Conservation (phyloP, 1,284 basidiomycete species). For the Leccinum proliferum region DNA sequence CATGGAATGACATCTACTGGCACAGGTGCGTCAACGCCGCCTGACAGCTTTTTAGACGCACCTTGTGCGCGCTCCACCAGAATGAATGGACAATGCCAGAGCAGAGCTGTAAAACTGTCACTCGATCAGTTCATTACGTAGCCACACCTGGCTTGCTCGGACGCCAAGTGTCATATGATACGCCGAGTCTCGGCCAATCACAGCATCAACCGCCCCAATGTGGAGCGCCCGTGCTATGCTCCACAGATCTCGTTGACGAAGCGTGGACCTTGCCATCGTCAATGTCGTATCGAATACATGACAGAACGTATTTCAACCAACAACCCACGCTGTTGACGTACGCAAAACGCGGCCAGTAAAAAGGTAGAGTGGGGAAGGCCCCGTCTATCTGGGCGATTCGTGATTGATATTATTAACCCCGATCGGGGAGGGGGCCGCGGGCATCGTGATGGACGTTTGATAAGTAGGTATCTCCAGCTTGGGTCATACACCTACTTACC, state of each 20-base stretch:
- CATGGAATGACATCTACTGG: constrained; percentile 7
- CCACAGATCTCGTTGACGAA: constrained; percentile 1
- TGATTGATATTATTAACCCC: constrained; percentile 9
- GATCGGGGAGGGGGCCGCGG: constrained; percentile 1
- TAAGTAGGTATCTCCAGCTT: background rate
- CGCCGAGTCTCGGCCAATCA: background rate
- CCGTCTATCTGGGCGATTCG: constrained; percentile 8
- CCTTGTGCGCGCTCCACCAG: background rate
- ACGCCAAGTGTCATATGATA: background rate
- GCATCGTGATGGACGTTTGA: constrained; percentile 1
- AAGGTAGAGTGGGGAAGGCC: constrained; percentile 3
- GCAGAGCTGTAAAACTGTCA: background rate
- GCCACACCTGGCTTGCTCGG: constrained; percentile 2
- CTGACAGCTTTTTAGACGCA: constrained; percentile 1
- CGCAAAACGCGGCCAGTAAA: constrained; percentile 2
- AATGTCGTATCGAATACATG: background rate
- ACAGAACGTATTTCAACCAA: background rate
- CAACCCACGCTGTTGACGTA: constrained; percentile 7
- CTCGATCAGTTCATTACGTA: background rate
- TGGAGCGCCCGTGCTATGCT: background rate
- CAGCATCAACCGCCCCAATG: background rate
- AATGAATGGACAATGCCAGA: background rate
- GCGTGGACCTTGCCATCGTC: background rate
- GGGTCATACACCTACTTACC: constrained; percentile 6
- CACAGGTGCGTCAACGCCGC: background rate